Evolutionary conservation across 352 stramenopile species (phyloP).

Genomic region (Phytophthora quininea): DNA sequence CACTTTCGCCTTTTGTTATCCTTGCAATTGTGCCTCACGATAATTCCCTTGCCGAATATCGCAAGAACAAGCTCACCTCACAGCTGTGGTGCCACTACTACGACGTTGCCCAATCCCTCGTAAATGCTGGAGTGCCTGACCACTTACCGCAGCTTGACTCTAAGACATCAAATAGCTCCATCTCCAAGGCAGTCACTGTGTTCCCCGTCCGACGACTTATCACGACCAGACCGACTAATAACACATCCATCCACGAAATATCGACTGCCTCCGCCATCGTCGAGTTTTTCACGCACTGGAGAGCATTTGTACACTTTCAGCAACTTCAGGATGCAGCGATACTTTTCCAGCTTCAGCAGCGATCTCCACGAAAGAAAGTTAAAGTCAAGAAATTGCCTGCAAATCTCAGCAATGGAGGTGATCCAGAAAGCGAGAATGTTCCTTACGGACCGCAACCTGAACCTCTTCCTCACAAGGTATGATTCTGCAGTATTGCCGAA

Average conservation of each 20-base stretch:
- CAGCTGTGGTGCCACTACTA: slow-evolving; percentile 31
- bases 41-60: background rate
- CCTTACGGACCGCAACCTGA: slow-evolving; percentile 20
- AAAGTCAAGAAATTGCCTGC: slow-evolving; percentile 8
- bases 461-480: slow-evolving; percentile 33
- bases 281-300: slow-evolving; percentile 60
- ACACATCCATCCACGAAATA: background rate
- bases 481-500: background rate
- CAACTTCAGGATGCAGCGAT: slow-evolving; percentile 47
- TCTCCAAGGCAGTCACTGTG: slow-evolving; percentile 2
- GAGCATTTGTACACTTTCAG: slow-evolving; percentile 56
- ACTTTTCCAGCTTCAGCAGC: slow-evolving; percentile 32
- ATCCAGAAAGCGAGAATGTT: slow-evolving; percentile 9
- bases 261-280: slow-evolving; percentile 16
- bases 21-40: slow-evolving; percentile 14
- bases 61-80: background rate
- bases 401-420: slow-evolving; percentile 1
- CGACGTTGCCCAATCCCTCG: slow-evolving; percentile 23
- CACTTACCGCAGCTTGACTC: slow-evolving; percentile 10
- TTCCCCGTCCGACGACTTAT: slow-evolving; percentile 19
- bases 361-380: slow-evolving; percentile 13
- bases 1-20: slow-evolving; percentile 37
- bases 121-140: slow-evolving; percentile 38
- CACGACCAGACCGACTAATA: background rate
- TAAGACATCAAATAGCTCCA: background rate